A percentile compares a stretch with the other conserved stretches of the same genome.
phyloP scores from a whole-genome alignment of 495 filamentous ascomycete genomes.

The Saxophila tyrrhenica region DNA sequence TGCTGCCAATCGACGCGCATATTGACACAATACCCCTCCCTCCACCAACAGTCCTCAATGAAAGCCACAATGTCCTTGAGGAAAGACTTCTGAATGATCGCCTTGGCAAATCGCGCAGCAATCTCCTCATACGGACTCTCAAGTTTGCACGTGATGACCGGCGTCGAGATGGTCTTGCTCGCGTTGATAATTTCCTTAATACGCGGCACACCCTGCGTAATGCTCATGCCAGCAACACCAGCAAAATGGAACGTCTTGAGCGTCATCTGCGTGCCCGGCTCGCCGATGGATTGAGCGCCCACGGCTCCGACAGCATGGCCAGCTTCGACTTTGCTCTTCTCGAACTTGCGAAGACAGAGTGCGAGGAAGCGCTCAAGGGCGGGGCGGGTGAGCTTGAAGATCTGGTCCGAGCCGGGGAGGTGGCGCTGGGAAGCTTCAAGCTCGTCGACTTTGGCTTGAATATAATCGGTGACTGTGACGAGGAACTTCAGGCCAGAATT shows the following conservation, averaged over 20 bases:
- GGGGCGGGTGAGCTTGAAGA: conserved; percentile 65
- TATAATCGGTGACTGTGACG: conserved; percentile 58
- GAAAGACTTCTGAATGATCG: conserved; percentile 80
- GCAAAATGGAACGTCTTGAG: conserved; percentile 99
- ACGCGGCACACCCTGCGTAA: conserved; percentile 96
- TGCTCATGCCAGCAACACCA: conserved; percentile 97
- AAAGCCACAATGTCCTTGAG: conserved; percentile 62
- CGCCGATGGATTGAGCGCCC: conserved; percentile 94
- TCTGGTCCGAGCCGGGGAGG: conserved; percentile 37
- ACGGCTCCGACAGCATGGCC: conserved; percentile 97
- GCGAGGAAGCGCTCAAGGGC: conserved; percentile 65
- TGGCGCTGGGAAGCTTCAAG: conserved; percentile 32
- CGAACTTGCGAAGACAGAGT: conserved; percentile 80
- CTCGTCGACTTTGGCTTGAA: conserved; percentile 45
- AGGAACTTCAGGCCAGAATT: conserved; percentile 41
- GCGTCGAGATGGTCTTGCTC: conserved; percentile 82
- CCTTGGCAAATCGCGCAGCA: conserved; percentile 78
- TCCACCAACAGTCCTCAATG: conserved; percentile 74
- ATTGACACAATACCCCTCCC: conserved; percentile 56
- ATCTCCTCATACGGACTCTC: conserved; percentile 55
- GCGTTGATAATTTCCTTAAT: conserved; percentile 99
- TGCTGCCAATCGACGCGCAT: conserved; percentile 67
- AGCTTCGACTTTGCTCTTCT: conserved; percentile 77
- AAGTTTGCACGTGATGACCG: conserved; percentile 77
- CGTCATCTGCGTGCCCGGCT: conserved; percentile 98